phyloP scores from a whole-genome alignment of 352 stramenopile species.

The Globisporangium mamillatum region DNA sequence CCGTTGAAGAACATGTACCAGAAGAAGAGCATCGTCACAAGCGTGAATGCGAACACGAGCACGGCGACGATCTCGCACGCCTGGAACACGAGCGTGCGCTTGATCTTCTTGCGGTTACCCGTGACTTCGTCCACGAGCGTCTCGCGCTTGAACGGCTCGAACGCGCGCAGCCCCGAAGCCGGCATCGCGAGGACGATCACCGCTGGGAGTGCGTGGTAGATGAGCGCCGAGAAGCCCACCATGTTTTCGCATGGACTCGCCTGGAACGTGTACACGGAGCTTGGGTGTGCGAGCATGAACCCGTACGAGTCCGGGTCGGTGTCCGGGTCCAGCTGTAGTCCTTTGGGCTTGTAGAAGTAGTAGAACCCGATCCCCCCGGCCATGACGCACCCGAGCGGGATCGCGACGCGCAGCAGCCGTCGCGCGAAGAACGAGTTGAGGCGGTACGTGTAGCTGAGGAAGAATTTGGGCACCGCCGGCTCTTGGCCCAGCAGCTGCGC shows the following conservation, averaged over 20 bases:
- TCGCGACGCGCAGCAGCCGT: conserved; percentile 46
- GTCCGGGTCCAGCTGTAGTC: conserved; percentile 38
- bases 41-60: conserved; percentile 48
- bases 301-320: conserved; percentile 30
- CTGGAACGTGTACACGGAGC: conserved; percentile 63
- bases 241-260: conserved; percentile 73
- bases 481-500: conserved; percentile 38
- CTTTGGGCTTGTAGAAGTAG: conserved; percentile 58
- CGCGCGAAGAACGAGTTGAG: conserved; percentile 82
- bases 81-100: conserved; percentile 69
- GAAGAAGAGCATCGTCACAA: conserved; percentile 65
- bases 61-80: conserved; percentile 62
- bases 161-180: conserved; percentile 48
- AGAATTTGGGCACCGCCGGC: conserved; percentile 51
- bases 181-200: conserved; percentile 63
- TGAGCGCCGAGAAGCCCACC: conserved; percentile 70
- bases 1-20: conserved; percentile 84
- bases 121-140: conserved; percentile 29
- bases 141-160: conserved; percentile 75
- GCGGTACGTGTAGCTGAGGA: conserved; percentile 53
- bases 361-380: conserved; percentile 55
- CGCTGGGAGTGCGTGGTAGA: conserved; percentile 59
- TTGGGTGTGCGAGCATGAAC: conserved; percentile 48
- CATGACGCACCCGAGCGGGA: conserved; percentile 40
- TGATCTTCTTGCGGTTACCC: conserved; percentile 70